Percentiles rank a stretch among this genome's conserved stretches.
Conservation (phyloP, 768 basidiomycete genomes). For the Lenzites betulinus region DNA sequence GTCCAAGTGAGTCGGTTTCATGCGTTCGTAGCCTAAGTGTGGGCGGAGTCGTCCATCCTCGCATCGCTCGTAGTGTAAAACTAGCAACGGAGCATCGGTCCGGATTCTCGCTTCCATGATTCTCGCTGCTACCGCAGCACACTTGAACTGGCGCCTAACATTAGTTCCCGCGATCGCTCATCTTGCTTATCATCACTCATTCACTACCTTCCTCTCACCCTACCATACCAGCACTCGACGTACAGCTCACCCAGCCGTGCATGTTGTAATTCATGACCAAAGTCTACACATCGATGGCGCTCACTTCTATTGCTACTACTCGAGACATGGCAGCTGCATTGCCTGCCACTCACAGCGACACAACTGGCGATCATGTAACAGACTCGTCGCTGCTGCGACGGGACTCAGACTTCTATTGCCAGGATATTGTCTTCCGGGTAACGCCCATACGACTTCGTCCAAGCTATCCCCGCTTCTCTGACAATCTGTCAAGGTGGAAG, state of each 20-base stretch:
- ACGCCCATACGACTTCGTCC: background rate
- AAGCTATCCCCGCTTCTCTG: background rate
- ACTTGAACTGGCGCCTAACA: background rate
- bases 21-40: too few relatives aligned
- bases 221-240: background rate
- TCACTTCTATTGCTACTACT: background rate
- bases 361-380: too few relatives aligned
- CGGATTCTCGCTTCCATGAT: too few relatives aligned
- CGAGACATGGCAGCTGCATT: background rate
- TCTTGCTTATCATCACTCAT: background rate
- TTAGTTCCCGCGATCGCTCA: background rate
- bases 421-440: constrained; percentile 15
- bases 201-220: too few relatives aligned
- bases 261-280: background rate
- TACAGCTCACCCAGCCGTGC: too few relatives aligned
- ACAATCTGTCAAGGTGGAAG: constrained; percentile 3
- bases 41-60: too few relatives aligned
- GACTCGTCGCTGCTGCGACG: background rate
- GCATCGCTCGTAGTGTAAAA: too few relatives aligned
- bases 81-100: too few relatives aligned
- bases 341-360: background rate
- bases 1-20: too few relatives aligned
- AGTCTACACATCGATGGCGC: background rate
- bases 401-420: constrained; percentile 14
- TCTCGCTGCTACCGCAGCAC: constrained; percentile 7